Evolutionary conservation across 805 yeast species (phyloP), one percentile per base, ranked within the genome.

Genomic region (Sugiyamaella americana): DNA sequence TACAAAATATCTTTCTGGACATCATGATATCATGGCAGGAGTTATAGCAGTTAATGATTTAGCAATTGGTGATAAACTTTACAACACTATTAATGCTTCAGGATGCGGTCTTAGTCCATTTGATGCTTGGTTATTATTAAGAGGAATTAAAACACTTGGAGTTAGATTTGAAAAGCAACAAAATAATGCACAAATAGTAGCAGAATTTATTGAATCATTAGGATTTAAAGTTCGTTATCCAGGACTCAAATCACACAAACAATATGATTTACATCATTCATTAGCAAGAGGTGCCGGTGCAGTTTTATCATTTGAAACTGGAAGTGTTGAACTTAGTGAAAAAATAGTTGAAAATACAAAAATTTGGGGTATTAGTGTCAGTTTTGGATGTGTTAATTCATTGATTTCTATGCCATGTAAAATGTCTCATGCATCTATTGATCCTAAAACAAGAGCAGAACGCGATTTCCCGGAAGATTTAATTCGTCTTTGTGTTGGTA

Each of bases 361-460:
- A 47, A 71, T 91, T 35, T 89, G 84, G 70, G 87, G 89, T 35
- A 87, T 89, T 53, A 86, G 95, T 4, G 97, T 89, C 5, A 84
- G 95, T 8, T 89, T 89, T 67, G 98, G 98, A 19, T 84, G 95
- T 64, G 96, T 91, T 51, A 87, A 87, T 70, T 85, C 95, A 16
- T 73, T 89, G 61, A 87, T 89, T 48, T 87, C 96, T 35, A 77
- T 89, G 81, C 98, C 98, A 13, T 87, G 97, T 65, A 78, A 78
- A 65, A 89, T 89, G 97, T 86, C 96, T 4, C 98, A 89, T 62
- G 97, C 97, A n/a, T 83, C 96, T 2, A 89, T 89, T 52, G 96
- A 88, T 57, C 83, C 88, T 21, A 79, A 85, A 60, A 81, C 87
- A 2, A 79, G 97, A 65, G 81, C 80, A 41, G 94, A 84, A 64